These are phyloP conservation scores for Nakazawaea wyomingensis DNA, from an alignment of 805 yeast species.

Conservation along the genomic window DNA sequence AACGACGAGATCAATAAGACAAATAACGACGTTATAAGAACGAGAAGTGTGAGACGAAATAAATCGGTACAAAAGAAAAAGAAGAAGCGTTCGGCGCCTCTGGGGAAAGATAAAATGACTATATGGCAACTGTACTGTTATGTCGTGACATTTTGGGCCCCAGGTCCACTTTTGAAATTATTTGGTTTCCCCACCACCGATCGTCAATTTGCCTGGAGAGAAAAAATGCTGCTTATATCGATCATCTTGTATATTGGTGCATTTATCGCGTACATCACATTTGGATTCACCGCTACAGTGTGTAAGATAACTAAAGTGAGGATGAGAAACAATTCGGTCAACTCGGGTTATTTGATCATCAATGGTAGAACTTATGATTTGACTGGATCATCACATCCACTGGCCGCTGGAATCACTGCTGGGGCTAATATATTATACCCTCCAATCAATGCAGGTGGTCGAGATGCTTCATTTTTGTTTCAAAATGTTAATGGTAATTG, in stretches of 20 bases:
- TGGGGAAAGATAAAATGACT: constrained; percentile 5
- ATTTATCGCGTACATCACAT: constrained; percentile 78
- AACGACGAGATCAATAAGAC: constrained; percentile 46
- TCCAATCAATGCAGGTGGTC: constrained; percentile 83
- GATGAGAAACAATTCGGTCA: constrained; percentile 55
- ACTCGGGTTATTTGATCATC: constrained; percentile 58
- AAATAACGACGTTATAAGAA: background rate
- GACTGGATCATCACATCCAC: constrained; percentile 68
- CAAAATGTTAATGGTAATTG: constrained; percentile 94
- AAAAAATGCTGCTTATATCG: constrained; percentile 80
- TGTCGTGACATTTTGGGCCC: constrained; percentile 87
- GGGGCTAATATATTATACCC: constrained; percentile 77
- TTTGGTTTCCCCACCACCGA: constrained; percentile 77
- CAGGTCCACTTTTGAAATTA: constrained; percentile 60
- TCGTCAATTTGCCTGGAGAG: constrained; percentile 96
- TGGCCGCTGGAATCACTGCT: constrained; percentile 68
- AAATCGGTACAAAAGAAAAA: background rate
- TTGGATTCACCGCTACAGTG: constrained; percentile 83
- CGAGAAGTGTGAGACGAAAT: constrained; percentile 6
- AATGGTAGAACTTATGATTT: constrained; percentile 80
- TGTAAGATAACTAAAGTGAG: constrained; percentile 49
- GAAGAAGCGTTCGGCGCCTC: background rate
- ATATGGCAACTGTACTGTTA: constrained; percentile 84
- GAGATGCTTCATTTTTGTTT: constrained; percentile 76
- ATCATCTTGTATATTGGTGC: constrained; percentile 72